Conservation (phyloP, 2,329 filamentous ascomycete genomes). For the Huntiella moniliformis region DNA sequence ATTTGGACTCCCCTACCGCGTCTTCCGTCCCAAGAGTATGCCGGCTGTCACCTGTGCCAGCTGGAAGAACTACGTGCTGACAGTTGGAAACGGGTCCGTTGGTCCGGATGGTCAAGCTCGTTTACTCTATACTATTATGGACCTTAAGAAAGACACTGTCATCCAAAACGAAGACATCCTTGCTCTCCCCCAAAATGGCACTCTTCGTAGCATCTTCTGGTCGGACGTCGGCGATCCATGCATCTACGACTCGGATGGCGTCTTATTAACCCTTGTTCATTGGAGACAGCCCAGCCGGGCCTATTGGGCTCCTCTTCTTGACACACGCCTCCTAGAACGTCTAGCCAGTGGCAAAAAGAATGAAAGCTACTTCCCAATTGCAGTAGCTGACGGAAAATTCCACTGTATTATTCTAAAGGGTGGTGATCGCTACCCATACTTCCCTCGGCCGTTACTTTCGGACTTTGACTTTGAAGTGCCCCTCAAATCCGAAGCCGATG, state of each 20-base stretch:
- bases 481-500: constrained; percentile 24
- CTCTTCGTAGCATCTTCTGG: constrained; percentile 72
- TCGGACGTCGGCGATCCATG: constrained; percentile 86
- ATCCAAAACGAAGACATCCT: constrained; percentile 88
- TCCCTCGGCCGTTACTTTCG: constrained; percentile 69
- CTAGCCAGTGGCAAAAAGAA: constrained; percentile 69
- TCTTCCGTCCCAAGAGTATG: constrained; percentile 79
- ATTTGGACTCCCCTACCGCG: constrained; percentile 72
- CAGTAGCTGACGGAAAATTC: constrained; percentile 77
- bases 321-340: constrained; percentile 68
- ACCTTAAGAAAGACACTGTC: constrained; percentile 83
- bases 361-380: constrained; percentile 88
- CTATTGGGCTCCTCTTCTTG: constrained; percentile 78
- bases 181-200: constrained; percentile 56
- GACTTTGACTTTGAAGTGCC: constrained; percentile 90
- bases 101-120: constrained; percentile 58
- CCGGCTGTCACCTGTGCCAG: constrained; percentile 85
- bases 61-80: constrained; percentile 92
- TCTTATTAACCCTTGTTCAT: constrained; percentile 70
- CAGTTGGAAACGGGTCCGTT: constrained; percentile 79
- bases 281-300: constrained; percentile 78
- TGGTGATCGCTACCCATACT: constrained; percentile 81
- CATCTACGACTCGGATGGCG: constrained; percentile 86
- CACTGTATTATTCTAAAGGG: constrained; percentile 99
- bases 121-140: constrained; percentile 81